These are phyloP conservation scores for Escallonia herrerae DNA, from an alignment of 129 eudicot genomes.

Conservation along the genomic window DNA sequence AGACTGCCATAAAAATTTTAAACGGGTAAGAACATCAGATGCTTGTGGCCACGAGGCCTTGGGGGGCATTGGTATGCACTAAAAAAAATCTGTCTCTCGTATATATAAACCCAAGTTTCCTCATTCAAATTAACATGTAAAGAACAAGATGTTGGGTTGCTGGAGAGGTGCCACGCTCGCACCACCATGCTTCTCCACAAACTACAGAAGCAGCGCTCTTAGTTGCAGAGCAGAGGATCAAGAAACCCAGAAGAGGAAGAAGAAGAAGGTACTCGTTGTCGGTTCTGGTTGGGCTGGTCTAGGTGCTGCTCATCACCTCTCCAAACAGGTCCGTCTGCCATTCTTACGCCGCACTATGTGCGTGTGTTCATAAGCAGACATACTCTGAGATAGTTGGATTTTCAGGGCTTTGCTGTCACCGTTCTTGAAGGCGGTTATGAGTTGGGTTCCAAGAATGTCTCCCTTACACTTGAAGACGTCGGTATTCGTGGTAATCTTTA, in stretches of 20 bases:
- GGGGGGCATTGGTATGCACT: no score
- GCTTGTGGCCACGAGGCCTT: no score
- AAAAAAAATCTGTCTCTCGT: no score
- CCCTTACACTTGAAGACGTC: constrained; percentile 32
- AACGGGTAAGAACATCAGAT: no score
- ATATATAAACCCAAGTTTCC: no score
- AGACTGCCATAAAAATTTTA: no score
- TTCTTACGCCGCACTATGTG: not conserved
- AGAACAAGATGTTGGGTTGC: constrained; percentile 20
- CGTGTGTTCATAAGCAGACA: not conserved
- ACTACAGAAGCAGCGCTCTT: constrained; percentile 9
- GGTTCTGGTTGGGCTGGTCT: constrained; percentile 63
- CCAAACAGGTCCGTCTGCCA: constrained; percentile 28
- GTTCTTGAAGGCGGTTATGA: constrained; percentile 47
- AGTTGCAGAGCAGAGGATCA: constrained; percentile 35
- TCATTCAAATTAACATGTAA: not conserved
- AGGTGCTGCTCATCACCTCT: constrained; percentile 52
- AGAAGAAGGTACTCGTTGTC: constrained; percentile 32
- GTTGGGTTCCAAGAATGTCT: constrained; percentile 24
- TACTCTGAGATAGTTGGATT: not conserved
- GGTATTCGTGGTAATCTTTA: constrained; percentile 33
- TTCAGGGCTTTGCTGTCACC: constrained; percentile 45
- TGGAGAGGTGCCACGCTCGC: not conserved
- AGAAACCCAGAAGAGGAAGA: not conserved
- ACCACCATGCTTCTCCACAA: not conserved